A percentile compares a stretch with the other conserved stretches of the same genome.
Evolutionary conservation across 139 green algal species (phyloP).

Genomic region (Diplosphaera chodatii): DNA sequence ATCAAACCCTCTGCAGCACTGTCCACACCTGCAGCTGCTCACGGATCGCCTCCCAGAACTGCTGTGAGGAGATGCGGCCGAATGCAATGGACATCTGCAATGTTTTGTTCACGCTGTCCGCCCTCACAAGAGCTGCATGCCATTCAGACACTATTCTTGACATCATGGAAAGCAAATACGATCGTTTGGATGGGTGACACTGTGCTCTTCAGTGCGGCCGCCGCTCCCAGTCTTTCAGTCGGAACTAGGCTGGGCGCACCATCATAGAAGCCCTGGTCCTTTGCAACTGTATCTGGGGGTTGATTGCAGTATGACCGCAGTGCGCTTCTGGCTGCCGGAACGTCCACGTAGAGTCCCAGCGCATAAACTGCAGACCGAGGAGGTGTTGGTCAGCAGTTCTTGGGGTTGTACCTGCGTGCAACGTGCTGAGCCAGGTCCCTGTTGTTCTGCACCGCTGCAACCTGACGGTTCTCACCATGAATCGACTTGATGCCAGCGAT

Average conservation of each 20-base stretch:
- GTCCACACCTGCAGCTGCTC: too few relatives aligned
- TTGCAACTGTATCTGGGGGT: slow-evolving; percentile 5
- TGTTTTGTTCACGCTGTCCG: slow-evolving; percentile 41
- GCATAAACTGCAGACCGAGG: slow-evolving; percentile 65
- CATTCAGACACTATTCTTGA: too few relatives aligned
- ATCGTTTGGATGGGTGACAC: too few relatives aligned
- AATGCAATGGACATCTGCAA: slow-evolving; percentile 62
- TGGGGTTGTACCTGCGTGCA: too few relatives aligned
- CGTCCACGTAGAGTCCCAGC: slow-evolving; percentile 62
- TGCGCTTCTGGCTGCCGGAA: slow-evolving; percentile 27
- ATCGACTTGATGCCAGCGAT: slow-evolving; percentile 35
- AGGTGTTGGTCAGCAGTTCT: too few relatives aligned
- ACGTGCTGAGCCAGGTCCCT: too few relatives aligned
- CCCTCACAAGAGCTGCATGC: slow-evolving; percentile 39
- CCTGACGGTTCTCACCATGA: slow-evolving; percentile 4
- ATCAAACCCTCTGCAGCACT: too few relatives aligned
- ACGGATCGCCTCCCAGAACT: slow-evolving; percentile 49
- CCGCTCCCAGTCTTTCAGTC: too few relatives aligned
- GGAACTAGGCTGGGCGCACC: slow-evolving; percentile 11
- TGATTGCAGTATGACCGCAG: slow-evolving; percentile 26
- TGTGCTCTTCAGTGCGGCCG: neutral
- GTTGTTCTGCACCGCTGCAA: neutral
- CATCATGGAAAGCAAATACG: too few relatives aligned
- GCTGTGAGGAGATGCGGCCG: slow-evolving; percentile 33
- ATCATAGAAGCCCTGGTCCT: slow-evolving; percentile 35